phyloP scores from a whole-genome alignment of 768 basidiomycete genomes.

The Podaxis pistillaris region DNA sequence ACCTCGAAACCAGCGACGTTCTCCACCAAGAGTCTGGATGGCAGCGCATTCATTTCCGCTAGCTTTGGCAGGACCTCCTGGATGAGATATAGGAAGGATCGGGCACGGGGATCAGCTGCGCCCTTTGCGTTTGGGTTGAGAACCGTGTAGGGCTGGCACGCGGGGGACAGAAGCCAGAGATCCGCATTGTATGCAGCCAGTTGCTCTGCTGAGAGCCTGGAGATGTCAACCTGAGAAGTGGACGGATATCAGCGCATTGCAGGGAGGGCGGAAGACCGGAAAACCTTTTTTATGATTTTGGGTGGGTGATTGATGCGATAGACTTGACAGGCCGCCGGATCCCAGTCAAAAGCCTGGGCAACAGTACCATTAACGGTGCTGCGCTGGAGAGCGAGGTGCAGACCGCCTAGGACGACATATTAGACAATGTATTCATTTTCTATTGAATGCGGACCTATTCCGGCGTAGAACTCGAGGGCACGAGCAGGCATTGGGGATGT shows the following conservation, averaged over 20 bases:
- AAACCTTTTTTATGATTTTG: slow-evolving; percentile 50
- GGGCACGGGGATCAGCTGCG: slow-evolving; percentile 68
- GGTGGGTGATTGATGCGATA: slow-evolving; percentile 61
- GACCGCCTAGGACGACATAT: slow-evolving; percentile 49
- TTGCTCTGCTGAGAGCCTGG: slow-evolving; percentile 45
- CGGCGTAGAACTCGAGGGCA: slow-evolving; percentile 73
- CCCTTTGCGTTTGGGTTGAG: slow-evolving; percentile 74
- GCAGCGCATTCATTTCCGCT: slow-evolving; percentile 41
- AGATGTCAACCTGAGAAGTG: slow-evolving; percentile 55
- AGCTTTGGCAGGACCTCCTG: slow-evolving; percentile 61
- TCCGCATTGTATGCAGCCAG: slow-evolving; percentile 50
- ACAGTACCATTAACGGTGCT: slow-evolving; percentile 47
- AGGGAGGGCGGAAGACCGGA: background rate
- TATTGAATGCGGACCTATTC: slow-evolving; percentile 55
- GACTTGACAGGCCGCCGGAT: slow-evolving; percentile 68
- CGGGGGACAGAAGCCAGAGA: slow-evolving; percentile 78
- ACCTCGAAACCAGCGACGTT: slow-evolving; percentile 88
- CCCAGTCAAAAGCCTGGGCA: slow-evolving; percentile 80
- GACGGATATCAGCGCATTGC: background rate
- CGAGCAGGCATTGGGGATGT: slow-evolving; percentile 25
- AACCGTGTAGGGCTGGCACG: slow-evolving; percentile 84
- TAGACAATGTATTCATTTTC: slow-evolving; percentile 1
- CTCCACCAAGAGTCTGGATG: slow-evolving; percentile 65
- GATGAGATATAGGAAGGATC: slow-evolving; percentile 73
- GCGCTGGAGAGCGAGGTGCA: slow-evolving; percentile 64